Evolutionary conservation across 2,329 filamentous ascomycete genomes (phyloP).

Genomic region (Blastomyces parvus): DNA sequence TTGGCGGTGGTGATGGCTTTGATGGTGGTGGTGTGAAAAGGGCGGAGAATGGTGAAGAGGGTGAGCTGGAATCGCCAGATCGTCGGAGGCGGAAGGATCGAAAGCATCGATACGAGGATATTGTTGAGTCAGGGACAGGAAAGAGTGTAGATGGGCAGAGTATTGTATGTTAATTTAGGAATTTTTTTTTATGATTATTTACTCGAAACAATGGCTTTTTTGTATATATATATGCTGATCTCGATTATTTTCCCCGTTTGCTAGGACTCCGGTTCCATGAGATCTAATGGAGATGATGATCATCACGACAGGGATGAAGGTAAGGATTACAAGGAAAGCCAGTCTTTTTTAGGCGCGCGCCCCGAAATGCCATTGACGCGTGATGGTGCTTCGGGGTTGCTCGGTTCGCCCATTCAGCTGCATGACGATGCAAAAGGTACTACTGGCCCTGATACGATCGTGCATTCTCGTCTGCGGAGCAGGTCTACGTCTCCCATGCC

Average conservation of each 20-base stretch:
- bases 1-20: conserved; percentile 30
- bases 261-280: conserved; percentile 19
- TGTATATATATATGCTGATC: conserved; percentile 5
- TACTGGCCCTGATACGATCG: conserved; percentile 4
- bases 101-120: conserved; percentile 31
- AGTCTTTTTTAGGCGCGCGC: conserved; percentile 57
- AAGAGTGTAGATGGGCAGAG: conserved; percentile 14
- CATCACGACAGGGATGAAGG: conserved; percentile 15
- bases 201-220: not conserved
- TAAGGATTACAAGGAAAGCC: conserved; percentile 26
- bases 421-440: not conserved
- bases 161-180: conserved; percentile 5
- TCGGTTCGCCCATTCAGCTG: conserved; percentile 10
- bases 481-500: conserved; percentile 28
- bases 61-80: conserved; percentile 18
- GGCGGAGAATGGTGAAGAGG: conserved; percentile 10
- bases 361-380: conserved; percentile 47
- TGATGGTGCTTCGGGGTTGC: conserved; percentile 39
- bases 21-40: not conserved
- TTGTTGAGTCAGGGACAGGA: conserved; percentile 26
- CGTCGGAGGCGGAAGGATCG: conserved; percentile 19
- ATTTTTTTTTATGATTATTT: not conserved
- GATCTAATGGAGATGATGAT: conserved; percentile 7
- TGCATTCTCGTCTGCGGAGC: conserved; percentile 20
- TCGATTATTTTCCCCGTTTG: conserved; percentile 18